Evolutionary conservation across 108 stramenopile genomes (phyloP), one percentile per base, ranked within the genome.

Genomic region (Nannochloropsis gaditana): DNA sequence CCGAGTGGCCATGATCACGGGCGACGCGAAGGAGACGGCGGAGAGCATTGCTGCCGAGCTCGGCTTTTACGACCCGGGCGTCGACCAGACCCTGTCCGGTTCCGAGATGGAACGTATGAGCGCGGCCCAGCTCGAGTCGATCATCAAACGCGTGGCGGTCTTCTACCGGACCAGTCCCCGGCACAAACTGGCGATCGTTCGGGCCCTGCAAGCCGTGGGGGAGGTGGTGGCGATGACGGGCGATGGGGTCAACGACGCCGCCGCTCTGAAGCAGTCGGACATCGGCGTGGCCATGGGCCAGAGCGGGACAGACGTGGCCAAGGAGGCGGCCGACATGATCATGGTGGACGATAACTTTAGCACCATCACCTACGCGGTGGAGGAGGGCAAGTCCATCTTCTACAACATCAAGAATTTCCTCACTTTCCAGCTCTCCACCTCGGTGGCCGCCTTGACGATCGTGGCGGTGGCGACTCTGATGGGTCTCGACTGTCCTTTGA

Each of bases 181-280:
- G 79, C 97, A 99, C 89, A 99, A 99, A 87, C 92, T 98, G 44
- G 93, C 92, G 45, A 92, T 99, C 84, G 97, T 99, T 42, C 89
- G 95, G 42, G 97, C 97, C 41, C 89, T 98, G 41, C 97, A 98
- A 89, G 85, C 90, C 44, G 82, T 89, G 44, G 96, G 96, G 19
- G 95, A 97, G 79, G 94, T 98, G 81, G 97, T 98, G 44, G 97
- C 96, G 47, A 97, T 98, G 97, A 98, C 97, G 2, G 98, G 97
- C 1, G 96, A 98, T 85, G 97, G 97, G 80, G 98, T 99, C 0
- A 98, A 98, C 88, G 98, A 98, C 87, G 96, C 96, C 9, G 93
- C 95, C 11, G 96, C 98, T 11, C 91, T 99, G 79, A 96, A 96
- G 90, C 86, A 45, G 43, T 42, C 95, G 9, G 97, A 99, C 89